Conservation (phyloP, 768 basidiomycete species). For the Saitozyma podzolica region DNA sequence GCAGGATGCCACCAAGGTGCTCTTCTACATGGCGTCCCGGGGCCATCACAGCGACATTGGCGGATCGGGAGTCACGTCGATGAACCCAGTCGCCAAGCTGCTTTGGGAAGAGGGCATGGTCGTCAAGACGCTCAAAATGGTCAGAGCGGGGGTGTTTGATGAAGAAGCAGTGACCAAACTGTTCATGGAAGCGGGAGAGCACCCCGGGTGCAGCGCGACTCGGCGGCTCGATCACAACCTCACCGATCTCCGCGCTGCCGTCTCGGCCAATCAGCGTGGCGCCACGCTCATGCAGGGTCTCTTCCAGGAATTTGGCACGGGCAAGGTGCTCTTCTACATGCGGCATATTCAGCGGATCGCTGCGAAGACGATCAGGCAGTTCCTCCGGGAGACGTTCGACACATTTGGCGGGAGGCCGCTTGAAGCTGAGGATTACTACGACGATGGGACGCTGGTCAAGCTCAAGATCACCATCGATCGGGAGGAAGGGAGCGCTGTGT, state of each 20-base stretch:
- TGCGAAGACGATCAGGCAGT: constrained; percentile 77
- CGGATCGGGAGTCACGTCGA: constrained; percentile 78
- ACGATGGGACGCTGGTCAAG: constrained; percentile 49
- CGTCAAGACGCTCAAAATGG: constrained; percentile 88
- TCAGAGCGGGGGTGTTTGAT: constrained; percentile 77
- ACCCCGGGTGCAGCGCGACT: constrained; percentile 35
- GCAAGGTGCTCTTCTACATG: constrained; percentile 92
- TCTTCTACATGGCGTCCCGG: constrained; percentile 70
- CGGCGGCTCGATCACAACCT: constrained; percentile 22
- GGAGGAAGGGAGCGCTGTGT: constrained; percentile 69
- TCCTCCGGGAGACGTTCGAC: constrained; percentile 69
- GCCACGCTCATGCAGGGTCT: constrained; percentile 80
- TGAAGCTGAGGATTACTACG: constrained; percentile 70
- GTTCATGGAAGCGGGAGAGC: constrained; percentile 58
- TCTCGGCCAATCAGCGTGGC: constrained; percentile 72
- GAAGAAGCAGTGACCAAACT: constrained; percentile 69
- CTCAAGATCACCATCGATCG: constrained; percentile 76
- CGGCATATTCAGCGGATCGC: constrained; percentile 75
- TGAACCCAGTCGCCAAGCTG: constrained; percentile 89
- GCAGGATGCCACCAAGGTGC: constrained; percentile 17
- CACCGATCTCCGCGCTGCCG: constrained; percentile 38
- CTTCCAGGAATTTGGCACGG: constrained; percentile 78
- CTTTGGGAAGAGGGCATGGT: constrained; percentile 94
- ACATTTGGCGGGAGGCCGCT: constrained; percentile 60
- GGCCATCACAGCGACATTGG: constrained; percentile 78